Evolutionary conservation across 1,284 basidiomycete species (phyloP), one percentile per base, ranked within the genome.

Genomic region (Cutaneotrichosporon sp.): DNA sequence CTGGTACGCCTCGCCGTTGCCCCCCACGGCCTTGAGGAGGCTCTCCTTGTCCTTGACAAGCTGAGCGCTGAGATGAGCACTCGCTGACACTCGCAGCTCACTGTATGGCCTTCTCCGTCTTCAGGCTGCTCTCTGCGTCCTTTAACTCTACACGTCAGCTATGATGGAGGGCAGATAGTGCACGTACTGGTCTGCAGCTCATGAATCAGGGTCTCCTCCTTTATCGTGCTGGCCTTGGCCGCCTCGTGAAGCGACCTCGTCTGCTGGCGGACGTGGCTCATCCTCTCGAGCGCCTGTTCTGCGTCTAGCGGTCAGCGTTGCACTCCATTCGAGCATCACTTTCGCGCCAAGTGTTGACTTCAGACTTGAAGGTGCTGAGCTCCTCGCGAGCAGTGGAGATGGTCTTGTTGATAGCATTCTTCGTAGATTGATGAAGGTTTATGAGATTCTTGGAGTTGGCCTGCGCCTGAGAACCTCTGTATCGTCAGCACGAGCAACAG

Each of bases 111-210:
- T 49, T 29, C 33, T 49, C 46, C 10, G 16, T 13, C 33, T 49
- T n/a, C 13, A 56, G 46, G 2, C n/a, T 20, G 9, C 6, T 11
- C 33, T 36, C n/a, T 14, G 34, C 33, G 6, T 4, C 9, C 45
- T 56, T 24, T 16, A 31, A 34, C n/a, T 56, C 55, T 56, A 24
- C 5, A 4, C 20, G 33, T 56, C 25, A 56, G 55, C 14, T 3
- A 14, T 31, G 31, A 4, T 11, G 14, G 13, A n/a, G 4, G 29
- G 9, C 20, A 34, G 20, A 7, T 6, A 3, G 6, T 11, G 20
- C 33, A 31, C 16, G 2, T 36, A 52, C 50, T 34, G 20, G 22
- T 22, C 33, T 52, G 31, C 5, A 52, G 50, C n/a, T 20, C 11
- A 2, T 47, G 22, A 18, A n/a, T 7, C 6, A n/a, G 4, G 6